These are phyloP conservation scores for Macaranga tanarius DNA, from an alignment of 441 rosid genomes.

Conservation along the genomic window DNA sequence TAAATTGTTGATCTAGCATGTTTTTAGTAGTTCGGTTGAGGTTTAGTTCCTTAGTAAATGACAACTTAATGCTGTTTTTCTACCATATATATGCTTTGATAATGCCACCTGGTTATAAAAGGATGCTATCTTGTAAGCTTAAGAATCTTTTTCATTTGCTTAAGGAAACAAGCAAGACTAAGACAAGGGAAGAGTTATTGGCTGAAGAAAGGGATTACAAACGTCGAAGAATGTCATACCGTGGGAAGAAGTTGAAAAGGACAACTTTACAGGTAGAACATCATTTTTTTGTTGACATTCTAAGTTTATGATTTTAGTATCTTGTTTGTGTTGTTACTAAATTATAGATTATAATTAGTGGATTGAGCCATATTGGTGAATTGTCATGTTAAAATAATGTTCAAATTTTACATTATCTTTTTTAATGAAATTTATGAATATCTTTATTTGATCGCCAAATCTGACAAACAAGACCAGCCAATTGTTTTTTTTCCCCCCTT, in stretches of 20 bases:
- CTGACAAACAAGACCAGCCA: neutral
- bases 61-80: slow-evolving; percentile 7
- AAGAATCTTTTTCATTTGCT: slow-evolving; percentile 10
- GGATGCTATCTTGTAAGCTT: neutral
- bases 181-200: slow-evolving; percentile 80
- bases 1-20: slow-evolving; percentile 1
- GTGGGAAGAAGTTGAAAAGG: slow-evolving; percentile 91
- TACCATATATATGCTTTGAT: neutral
- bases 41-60: neutral
- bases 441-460: neutral
- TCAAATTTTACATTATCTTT: neutral
- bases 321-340: slow-evolving; percentile 10
- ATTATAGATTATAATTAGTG: neutral
- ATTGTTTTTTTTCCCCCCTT: neutral
- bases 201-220: slow-evolving; percentile 99
- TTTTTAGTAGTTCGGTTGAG: neutral
- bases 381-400: neutral
- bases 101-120: neutral
- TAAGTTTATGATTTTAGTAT: slow-evolving; percentile 6
- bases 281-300: slow-evolving; percentile 16
- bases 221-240: slow-evolving; percentile 92
- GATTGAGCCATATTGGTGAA: too few relatives aligned
- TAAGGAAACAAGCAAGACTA: slow-evolving; percentile 59
- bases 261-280: slow-evolving; percentile 55
- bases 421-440: neutral